Base-by-base conservation (phyloP, 1,139 yeast species). In the Meyerozyma elateridarum region DNA sequence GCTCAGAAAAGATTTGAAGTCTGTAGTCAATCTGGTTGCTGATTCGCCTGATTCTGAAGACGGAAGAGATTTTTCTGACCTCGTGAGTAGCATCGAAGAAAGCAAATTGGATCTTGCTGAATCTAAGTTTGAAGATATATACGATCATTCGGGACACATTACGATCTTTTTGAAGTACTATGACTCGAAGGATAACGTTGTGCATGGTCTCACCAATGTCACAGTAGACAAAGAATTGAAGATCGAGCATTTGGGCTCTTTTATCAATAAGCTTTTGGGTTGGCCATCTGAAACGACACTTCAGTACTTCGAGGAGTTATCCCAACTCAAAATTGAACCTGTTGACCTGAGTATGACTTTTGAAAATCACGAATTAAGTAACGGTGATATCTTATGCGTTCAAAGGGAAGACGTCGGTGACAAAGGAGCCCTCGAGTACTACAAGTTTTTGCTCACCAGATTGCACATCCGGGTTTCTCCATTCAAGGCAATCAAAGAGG, bases 321-420 rank as follows among this genome's bases (percentile, higher is more conserved):
- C 81, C 33, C 79, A 80, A 3, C 66, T 67, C 2, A 73, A 75
- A 49, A 67, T 85, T 31, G 85, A 80, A 25, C 51, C 52, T 4
- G 45, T 76, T 6, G 65, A 73, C 28, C 51, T 59, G 4, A 50
- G 55, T 5, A 56, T 61, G 25, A 63, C 83, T 0, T 74, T 82
- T 42, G 76, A 72, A 40, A 72, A 76, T 39, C 67, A 76, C 22
- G 96, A 88, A 49, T 57, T 89, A 22, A 70, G 71, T 12, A 79
- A 73, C 42, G 96, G 96, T 42, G 96, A 88, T 51, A 83, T 89
- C 15, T 56, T 89, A 11, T 67, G 84, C 18, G 71, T 83, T 32
- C 81, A 81, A 36, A 49, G 54, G 1, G 38, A 52, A 1, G 48
- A 57, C 28, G 48, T 45, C 1, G 43, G 44, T 8, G 44, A 48